Conservation (phyloP, 495 filamentous ascomycete species). For the Trichoderma parareesei region DNA sequence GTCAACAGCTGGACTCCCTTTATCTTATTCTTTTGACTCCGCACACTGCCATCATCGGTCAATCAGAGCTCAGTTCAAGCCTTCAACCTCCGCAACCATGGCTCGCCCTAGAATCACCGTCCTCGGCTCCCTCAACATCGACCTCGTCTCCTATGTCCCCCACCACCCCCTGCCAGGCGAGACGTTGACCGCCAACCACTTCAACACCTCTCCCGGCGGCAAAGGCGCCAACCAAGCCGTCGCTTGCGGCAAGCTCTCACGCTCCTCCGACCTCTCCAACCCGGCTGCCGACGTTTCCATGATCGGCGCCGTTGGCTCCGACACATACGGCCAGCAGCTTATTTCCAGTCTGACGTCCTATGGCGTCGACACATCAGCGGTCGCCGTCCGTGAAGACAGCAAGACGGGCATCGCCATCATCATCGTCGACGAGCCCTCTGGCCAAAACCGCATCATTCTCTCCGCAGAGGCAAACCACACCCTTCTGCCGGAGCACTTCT, state of each 20-base stretch:
- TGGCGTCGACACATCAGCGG: slow-evolving; percentile 53
- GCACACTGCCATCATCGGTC: too few species aligned
- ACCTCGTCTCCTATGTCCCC: slow-evolving; percentile 78
- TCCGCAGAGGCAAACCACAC: slow-evolving; percentile 70
- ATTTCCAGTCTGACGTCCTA: slow-evolving; percentile 42
- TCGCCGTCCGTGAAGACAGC: slow-evolving; percentile 38
- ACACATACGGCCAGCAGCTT: slow-evolving; percentile 52
- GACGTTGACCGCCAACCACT: slow-evolving; percentile 72
- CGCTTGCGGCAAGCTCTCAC: slow-evolving; percentile 51
- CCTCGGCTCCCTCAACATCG: slow-evolving; percentile 88
- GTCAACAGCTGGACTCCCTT: background rate
- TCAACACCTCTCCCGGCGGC: slow-evolving; percentile 74
- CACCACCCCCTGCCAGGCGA: slow-evolving; percentile 79
- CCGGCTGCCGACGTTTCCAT: slow-evolving; percentile 59
- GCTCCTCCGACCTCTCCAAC: slow-evolving; percentile 21
- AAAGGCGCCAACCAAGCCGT: slow-evolving; percentile 97
- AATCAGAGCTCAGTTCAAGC: too few species aligned
- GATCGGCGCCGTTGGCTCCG: slow-evolving; percentile 74
- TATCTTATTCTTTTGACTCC: too few species aligned
- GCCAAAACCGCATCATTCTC: slow-evolving; percentile 84
- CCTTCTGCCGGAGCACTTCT: slow-evolving; percentile 21
- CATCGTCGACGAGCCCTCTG: slow-evolving; percentile 66
- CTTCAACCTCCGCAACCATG: background rate
- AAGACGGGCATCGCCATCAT: slow-evolving; percentile 78
- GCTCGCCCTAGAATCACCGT: slow-evolving; percentile 50